phyloP scores from a whole-genome alignment of 2,329 filamentous ascomycete species.

The Dactylellina cionopaga region DNA sequence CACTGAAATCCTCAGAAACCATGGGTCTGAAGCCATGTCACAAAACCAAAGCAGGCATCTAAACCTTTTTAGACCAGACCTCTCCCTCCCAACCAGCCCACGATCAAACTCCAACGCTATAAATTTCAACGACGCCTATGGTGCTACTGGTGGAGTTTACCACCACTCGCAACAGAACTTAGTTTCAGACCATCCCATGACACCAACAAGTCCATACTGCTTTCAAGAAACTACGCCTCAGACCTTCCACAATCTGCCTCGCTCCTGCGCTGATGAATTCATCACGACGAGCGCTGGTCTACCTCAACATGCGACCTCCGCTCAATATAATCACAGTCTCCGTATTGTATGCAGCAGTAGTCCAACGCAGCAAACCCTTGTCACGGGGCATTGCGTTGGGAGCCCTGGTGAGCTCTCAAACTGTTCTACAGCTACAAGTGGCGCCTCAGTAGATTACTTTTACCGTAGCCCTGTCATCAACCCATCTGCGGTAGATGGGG shows the following conservation, averaged over 20 bases:
- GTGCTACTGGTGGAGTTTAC: constrained; percentile 14
- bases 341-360: constrained; percentile 66
- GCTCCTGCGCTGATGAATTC: constrained; percentile 32
- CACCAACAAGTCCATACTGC: constrained; percentile 38
- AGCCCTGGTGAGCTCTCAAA: constrained; percentile 71
- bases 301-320: constrained; percentile 54
- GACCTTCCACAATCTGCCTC: constrained; percentile 31
- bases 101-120: constrained; percentile 15
- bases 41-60: constrained; percentile 46
- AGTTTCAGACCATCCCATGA: constrained; percentile 44
- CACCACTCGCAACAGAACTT: constrained; percentile 17
- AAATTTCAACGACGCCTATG: constrained; percentile 29
- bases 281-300: constrained; percentile 64
- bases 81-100: constrained; percentile 40
- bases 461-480: constrained; percentile 63
- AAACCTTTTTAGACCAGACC: constrained; percentile 30
- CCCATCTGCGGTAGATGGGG: constrained; percentile 14
- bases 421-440: constrained; percentile 66
- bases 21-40: neutral
- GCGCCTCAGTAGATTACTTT: constrained; percentile 67
- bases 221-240: constrained; percentile 35
- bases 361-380: constrained; percentile 62
- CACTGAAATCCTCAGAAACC: constrained; percentile 21
- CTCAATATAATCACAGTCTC: constrained; percentile 65
- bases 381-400: constrained; percentile 66